These are phyloP conservation scores for Bolboschoenoplectus hybrid DNA, from an alignment of 202 grass and related monocot species.

Conservation along the genomic window DNA sequence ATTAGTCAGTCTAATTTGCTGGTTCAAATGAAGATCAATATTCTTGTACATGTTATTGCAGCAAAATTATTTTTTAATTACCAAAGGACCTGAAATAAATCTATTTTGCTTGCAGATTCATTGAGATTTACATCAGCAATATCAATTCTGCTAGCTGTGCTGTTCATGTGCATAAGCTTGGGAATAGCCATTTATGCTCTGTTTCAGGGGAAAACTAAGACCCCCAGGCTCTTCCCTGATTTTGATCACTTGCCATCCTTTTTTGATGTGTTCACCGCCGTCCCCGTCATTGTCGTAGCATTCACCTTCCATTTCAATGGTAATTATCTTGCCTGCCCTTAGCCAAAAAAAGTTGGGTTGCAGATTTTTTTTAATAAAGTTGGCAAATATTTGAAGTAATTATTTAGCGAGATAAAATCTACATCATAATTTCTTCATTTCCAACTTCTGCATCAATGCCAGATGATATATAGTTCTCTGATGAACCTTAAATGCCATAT, in stretches of 20 bases:
- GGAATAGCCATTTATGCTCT: constrained; percentile 76
- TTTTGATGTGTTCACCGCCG: constrained; percentile 88
- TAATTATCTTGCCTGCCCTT: constrained; percentile 24
- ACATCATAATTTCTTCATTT: neutral
- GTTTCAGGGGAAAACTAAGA: constrained; percentile 61
- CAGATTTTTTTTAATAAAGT: neutral
- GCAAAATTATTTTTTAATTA: neutral
- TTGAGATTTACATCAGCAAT: constrained; percentile 78
- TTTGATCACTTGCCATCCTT: constrained; percentile 62
- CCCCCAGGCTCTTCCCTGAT: constrained; percentile 74
- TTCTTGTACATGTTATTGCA: neutral
- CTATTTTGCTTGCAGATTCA: constrained; percentile 60
- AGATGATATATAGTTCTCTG: neutral
- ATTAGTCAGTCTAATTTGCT: neutral
- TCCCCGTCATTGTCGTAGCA: constrained; percentile 82
- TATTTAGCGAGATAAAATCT: neutral
- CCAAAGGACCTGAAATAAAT: neutral
- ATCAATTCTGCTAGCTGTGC: constrained; percentile 75
- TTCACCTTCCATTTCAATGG: constrained; percentile 99
- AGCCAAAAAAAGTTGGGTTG: neutral
- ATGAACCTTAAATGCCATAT: neutral
- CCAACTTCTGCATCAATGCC: neutral
- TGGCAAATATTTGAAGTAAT: neutral
- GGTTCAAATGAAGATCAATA: neutral
- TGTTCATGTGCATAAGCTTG: constrained; percentile 78